Evolutionary conservation across 2,329 filamentous ascomycete species (phyloP).

Genomic region (Stagonosporopsis vannaccii): DNA sequence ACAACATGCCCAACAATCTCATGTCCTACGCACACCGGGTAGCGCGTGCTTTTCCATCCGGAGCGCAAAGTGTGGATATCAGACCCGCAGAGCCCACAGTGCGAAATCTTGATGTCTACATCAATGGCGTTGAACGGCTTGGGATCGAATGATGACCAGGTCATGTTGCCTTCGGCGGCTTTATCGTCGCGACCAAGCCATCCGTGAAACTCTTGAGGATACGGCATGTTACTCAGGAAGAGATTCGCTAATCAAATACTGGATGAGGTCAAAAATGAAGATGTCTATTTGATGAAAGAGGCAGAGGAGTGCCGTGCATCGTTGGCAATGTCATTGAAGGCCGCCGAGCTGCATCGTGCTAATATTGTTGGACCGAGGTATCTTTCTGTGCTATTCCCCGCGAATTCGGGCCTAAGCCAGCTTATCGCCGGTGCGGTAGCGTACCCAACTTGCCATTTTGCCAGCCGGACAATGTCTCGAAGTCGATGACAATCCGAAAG

Average conservation of each 20-base stretch:
- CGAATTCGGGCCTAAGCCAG: slow-evolving; percentile 10
- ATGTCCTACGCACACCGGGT: slow-evolving; percentile 52
- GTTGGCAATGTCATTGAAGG: neutral
- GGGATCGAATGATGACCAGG: slow-evolving; percentile 58
- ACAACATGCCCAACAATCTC: slow-evolving; percentile 52
- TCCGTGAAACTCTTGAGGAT: slow-evolving; percentile 61
- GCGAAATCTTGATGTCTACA: slow-evolving; percentile 45
- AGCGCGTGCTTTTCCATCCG: slow-evolving; percentile 56
- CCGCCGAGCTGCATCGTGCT: slow-evolving; percentile 7
- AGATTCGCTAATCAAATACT: neutral
- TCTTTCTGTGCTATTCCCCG: slow-evolving; percentile 9
- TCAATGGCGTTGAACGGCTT: slow-evolving; percentile 49
- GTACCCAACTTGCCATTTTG: neutral
- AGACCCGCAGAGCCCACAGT: slow-evolving; percentile 47
- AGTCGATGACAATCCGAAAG: too few relatives aligned
- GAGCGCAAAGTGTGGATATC: slow-evolving; percentile 50
- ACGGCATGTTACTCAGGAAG: slow-evolving; percentile 27
- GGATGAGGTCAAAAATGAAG: neutral
- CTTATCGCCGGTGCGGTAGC: slow-evolving; percentile 4
- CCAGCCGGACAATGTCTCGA: neutral
- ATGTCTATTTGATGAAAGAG: neutral
- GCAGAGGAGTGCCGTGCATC: neutral
- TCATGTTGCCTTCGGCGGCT: slow-evolving; percentile 62
- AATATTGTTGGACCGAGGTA: slow-evolving; percentile 14
- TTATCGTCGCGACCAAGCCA: slow-evolving; percentile 62